Conservation (phyloP, 169 alveolate species). For the Plasmodium ovale region DNA sequence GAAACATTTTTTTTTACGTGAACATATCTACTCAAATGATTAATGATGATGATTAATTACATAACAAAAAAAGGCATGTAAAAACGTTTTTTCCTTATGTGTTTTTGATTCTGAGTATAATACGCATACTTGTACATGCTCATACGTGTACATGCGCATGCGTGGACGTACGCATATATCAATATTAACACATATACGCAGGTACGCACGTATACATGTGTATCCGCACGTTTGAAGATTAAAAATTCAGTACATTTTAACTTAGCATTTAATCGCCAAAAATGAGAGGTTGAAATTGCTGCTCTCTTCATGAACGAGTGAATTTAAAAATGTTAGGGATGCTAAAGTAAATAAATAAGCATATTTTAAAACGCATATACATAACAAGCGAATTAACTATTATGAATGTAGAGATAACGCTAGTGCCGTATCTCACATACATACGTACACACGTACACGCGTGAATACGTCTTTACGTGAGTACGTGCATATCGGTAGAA, state of each 20-base stretch:
- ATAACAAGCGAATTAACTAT: background rate
- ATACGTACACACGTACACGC: conserved; percentile 4
- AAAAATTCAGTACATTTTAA: conserved; percentile 8
- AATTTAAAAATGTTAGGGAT: conserved; percentile 9
- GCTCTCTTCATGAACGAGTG: conserved; percentile 15
- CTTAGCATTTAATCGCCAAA: background rate
- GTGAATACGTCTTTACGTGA: background rate
- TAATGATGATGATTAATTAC: background rate
- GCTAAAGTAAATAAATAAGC: background rate
- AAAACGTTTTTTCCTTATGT: background rate
- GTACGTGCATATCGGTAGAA: background rate
- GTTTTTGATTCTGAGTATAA: background rate
- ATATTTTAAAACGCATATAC: background rate
- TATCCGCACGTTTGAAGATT: background rate
- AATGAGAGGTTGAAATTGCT: conserved; percentile 1
- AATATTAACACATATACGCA: background rate
- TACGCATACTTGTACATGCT: background rate
- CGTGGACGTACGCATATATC: background rate
- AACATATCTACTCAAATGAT: background rate
- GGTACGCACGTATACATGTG: background rate
- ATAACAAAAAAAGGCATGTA: conserved; percentile 3
- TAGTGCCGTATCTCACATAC: background rate
- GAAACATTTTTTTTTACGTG: background rate
- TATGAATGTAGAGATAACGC: background rate
- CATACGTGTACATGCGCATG: background rate